Evolutionary conservation across 1,139 yeast species (phyloP), one percentile per base, ranked within the genome.

Genomic region (Yamadazyma mexicana): DNA sequence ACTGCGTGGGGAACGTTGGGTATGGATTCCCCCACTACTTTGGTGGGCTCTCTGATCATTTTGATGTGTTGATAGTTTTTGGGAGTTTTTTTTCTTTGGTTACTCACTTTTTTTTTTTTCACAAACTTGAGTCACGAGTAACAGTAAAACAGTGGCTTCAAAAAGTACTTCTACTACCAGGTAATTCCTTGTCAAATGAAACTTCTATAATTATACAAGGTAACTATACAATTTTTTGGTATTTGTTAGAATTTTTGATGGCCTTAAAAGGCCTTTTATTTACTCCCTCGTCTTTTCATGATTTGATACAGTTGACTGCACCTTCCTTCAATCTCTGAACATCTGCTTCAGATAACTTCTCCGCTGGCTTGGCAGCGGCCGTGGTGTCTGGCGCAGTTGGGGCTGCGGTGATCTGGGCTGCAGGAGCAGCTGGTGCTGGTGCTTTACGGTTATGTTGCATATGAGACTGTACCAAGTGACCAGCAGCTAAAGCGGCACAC

Each of bases 401-500:
- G 16, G 55, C 46, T 15, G 60, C 56, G 8, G 63, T n/a, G n/a
- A n/a, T n/a, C n/a, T n/a, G 46, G 16, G 55, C 46, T 15, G 60
- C 56, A 8, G 63, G 49, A 5, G 73, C 52, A 9, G 62, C 45
- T 16, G 64, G 50, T 6, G 78, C 73, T 16, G 79, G 77, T 35
- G 77, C 81, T 43, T 79, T 75, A 64, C 98, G 83, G 72, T 94
- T 94, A 61, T 86, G 97, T 45, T 82, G 83, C 98, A 94, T 94
- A 65, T 94, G 99, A 49, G 96, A 86, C 71, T 89, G 95, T 34
- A 94, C 99, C 54, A 94, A 77, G 66, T 94, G 99, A 39, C 99
- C 99, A 31, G 98, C 98, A 5, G 98, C 98, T 52, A 92, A 78
- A 1, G 98, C 98, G 37, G 96, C 78, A 65, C 95, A 84, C 52